Conservation (phyloP, 495 filamentous ascomycete species). For the Poronia punctata region DNA sequence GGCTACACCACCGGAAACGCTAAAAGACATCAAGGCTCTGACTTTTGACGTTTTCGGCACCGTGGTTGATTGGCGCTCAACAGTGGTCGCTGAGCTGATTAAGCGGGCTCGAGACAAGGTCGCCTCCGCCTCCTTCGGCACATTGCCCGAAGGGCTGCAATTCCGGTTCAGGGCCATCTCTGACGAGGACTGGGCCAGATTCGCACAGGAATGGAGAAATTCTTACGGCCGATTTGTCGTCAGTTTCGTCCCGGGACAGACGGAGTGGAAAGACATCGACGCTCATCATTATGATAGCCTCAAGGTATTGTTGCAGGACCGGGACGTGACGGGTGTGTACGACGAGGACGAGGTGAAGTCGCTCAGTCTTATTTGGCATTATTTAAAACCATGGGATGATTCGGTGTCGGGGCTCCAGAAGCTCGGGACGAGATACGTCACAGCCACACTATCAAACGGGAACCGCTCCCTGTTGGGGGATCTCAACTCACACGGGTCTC, state of each 20-base stretch:
- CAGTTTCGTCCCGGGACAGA: conserved; percentile 41
- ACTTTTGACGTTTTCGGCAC: conserved; percentile 68
- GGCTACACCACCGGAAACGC: background rate
- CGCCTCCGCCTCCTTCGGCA: conserved; percentile 21
- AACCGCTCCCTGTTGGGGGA: conserved; percentile 62
- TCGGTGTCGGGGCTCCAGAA: conserved; percentile 46
- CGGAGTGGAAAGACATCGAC: conserved; percentile 51
- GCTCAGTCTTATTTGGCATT: conserved; percentile 62
- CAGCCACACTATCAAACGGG: conserved; percentile 66
- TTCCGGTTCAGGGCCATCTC: conserved; percentile 44
- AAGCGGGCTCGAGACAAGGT: conserved; percentile 36
- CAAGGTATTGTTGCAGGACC: conserved; percentile 45
- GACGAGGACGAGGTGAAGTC: conserved; percentile 46
- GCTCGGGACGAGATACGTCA: conserved; percentile 49
- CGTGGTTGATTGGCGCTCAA: conserved; percentile 63
- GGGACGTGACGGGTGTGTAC: conserved; percentile 52
- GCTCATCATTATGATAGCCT: conserved; percentile 61
- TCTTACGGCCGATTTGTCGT: conserved; percentile 56
- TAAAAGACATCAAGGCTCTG: conserved; percentile 34
- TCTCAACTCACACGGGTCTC: conserved; percentile 45
- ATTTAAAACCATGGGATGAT: conserved; percentile 63
- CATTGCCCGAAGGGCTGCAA: conserved; percentile 40
- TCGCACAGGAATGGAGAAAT: conserved; percentile 62
- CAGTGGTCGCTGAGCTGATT: conserved; percentile 50
- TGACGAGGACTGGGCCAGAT: conserved; percentile 48